Conservation (phyloP, 805 yeast genomes). For the Nakazawaea populi region DNA sequence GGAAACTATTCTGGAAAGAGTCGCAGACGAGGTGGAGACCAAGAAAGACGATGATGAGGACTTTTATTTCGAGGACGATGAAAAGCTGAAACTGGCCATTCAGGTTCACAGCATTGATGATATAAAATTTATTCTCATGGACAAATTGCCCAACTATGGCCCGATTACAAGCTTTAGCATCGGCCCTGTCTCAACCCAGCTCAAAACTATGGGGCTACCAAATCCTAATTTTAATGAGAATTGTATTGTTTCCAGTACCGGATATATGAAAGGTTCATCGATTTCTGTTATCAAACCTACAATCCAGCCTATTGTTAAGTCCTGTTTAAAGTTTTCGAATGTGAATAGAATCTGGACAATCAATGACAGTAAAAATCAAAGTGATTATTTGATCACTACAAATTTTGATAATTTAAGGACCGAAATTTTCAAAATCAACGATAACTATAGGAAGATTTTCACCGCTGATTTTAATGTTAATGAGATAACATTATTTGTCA, state of each 20-base stretch:
- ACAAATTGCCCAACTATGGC: conserved; percentile 54
- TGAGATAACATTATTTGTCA: conserved; percentile 61
- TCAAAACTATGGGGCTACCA: conserved; percentile 50
- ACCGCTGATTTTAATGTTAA: conserved; percentile 59
- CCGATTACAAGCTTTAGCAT: conserved; percentile 66
- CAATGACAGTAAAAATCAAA: conserved; percentile 26
- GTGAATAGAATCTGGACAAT: conserved; percentile 75
- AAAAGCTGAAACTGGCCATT: conserved; percentile 15
- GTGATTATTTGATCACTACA: conserved; percentile 64
- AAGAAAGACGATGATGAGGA: conserved; percentile 40
- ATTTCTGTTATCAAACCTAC: conserved; percentile 62
- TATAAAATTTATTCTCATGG: conserved; percentile 7
- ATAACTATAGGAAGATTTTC: conserved; percentile 55
- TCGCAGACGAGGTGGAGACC: conserved; percentile 19
- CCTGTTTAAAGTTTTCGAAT: conserved; percentile 66
- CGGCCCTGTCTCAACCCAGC: conserved; percentile 53
- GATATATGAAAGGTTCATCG: conserved; percentile 49
- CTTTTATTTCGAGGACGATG: conserved; percentile 31
- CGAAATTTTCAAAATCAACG: conserved; percentile 60
- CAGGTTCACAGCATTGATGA: background rate
- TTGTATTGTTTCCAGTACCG: conserved; percentile 66
- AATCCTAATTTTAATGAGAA: conserved; percentile 65
- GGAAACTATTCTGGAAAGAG: background rate
- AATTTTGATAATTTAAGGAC: conserved; percentile 59
- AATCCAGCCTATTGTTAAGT: conserved; percentile 59